Evolutionary conservation across 2,329 filamentous ascomycete genomes (phyloP).

Genomic region (Cadophora gregata): DNA sequence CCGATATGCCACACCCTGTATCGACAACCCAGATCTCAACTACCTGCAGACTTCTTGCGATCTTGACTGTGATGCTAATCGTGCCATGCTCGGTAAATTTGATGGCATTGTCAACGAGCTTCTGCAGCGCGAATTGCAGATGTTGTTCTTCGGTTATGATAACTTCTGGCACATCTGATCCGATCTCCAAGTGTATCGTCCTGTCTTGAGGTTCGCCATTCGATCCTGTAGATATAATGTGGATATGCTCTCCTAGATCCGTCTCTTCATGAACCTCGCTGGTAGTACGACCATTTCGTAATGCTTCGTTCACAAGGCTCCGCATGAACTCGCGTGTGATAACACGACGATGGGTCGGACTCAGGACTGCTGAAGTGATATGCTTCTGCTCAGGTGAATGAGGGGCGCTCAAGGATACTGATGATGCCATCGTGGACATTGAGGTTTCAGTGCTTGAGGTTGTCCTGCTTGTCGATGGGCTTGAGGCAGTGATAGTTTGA

Average conservation of each 20-base stretch:
- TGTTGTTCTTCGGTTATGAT: constrained; percentile 56
- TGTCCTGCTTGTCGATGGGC: not conserved
- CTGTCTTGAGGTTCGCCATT: constrained; percentile 40
- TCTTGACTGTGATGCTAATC: constrained; percentile 63
- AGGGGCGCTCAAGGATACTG: not conserved
- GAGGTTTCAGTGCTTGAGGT: constrained; percentile 1
- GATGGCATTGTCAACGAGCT: constrained; percentile 66
- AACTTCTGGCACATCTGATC: constrained; percentile 54
- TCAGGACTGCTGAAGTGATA: constrained; percentile 27
- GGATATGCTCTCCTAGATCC: constrained; percentile 40
- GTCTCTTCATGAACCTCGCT: constrained; percentile 38
- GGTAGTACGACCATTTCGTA: constrained; percentile 38
- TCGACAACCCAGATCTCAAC: constrained; percentile 68
- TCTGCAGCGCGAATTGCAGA: constrained; percentile 50
- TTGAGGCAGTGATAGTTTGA: not conserved
- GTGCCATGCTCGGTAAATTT: constrained; percentile 72
- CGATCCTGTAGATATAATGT: constrained; percentile 37
- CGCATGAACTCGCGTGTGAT: constrained; percentile 42
- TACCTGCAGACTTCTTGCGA: constrained; percentile 57
- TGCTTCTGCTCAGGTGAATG: constrained; percentile 8
- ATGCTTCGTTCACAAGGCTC: constrained; percentile 37
- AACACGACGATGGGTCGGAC: constrained; percentile 36
- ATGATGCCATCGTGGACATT: constrained; percentile 17
- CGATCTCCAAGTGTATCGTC: constrained; percentile 49
- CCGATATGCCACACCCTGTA: constrained; percentile 71